Base-by-base conservation (phyloP, 352 stramenopile species). In the Pythium grandisporangium region DNA sequence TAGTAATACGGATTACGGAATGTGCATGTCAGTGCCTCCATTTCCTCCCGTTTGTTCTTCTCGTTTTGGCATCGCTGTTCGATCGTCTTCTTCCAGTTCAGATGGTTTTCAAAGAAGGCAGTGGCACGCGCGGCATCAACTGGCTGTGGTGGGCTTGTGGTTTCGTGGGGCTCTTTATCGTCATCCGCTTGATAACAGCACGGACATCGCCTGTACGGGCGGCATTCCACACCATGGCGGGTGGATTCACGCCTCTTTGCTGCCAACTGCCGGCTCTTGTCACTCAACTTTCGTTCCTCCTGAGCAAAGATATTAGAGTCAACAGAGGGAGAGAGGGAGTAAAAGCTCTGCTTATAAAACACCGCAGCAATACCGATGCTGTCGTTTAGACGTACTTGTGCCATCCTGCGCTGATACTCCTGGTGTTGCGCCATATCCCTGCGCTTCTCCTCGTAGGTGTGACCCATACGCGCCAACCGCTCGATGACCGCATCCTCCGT, bases 1-100 rank as follows among this genome's bases (percentile, higher is more conserved):
- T 58, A 39, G 32, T 74, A 73, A 6, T 60, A 70, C 23, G 75
- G 75, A 27, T 89, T 89, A 19, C 55, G 53, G 48, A 89, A 89
- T 25, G 55, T 75, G 39, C 75, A 77, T 36, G 63, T 55, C 10
- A 48, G 45, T 26, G 41, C 37, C 23, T 73, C 41, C 19, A 61
- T 49, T n/a, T 75, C 55, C 20, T 70, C 55, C 4, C 53, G 48
- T 21, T 63, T 43, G 20, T 56, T 64, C 13, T 71, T 57, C n/a
- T 69, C 20, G 27, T 47, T 19, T 55, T 53, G 13, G 24, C 30
- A 46, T 33, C 53, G 51, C 2, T 41, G 48, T 21, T 84, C 58
- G 24, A 74, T 82, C 21, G 52, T 41, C 12, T 61, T 42, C 48
- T 82, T 77, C 75, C 75, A 89, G 20, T 61, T 55, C 1, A 84